Evolutionary conservation across 208 protist genomes (phyloP).

Genomic region (Wallacemonas sp.): DNA sequence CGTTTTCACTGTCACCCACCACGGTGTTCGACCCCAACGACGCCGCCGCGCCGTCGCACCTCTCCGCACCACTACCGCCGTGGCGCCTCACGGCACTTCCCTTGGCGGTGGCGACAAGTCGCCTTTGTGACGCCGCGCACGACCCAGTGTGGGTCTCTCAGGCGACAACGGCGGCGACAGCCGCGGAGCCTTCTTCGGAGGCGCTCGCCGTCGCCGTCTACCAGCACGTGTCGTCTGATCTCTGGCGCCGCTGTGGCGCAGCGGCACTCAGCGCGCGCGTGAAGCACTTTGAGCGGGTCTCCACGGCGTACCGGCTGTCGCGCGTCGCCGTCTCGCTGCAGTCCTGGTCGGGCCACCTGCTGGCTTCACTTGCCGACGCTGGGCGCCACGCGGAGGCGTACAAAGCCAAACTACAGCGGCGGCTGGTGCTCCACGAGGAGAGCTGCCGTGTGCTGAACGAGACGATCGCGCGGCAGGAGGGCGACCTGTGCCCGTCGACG

Average conservation of each 20-base stretch:
- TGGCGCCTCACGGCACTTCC: background rate
- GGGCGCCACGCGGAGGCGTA: slow-evolving; percentile 1
- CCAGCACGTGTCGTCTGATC: slow-evolving; percentile 36
- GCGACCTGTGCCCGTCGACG: slow-evolving; percentile 11
- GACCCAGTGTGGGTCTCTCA: background rate
- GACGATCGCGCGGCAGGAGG: slow-evolving; percentile 26
- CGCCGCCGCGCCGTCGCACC: background rate
- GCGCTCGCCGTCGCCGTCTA: slow-evolving; percentile 18
- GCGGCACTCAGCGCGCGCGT: slow-evolving; percentile 22
- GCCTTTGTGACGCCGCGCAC: background rate
- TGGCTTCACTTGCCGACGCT: slow-evolving; percentile 24
- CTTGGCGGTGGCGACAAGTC: background rate
- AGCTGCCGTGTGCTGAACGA: background rate
- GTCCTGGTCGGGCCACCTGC: slow-evolving; percentile 60
- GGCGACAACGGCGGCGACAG: background rate
- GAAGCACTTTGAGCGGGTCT: slow-evolving; percentile 44
- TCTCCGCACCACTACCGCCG: background rate
- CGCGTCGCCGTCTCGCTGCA: slow-evolving; percentile 42
- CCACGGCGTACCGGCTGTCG: slow-evolving; percentile 23
- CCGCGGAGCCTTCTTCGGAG: background rate
- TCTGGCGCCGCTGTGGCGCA: slow-evolving; percentile 55
- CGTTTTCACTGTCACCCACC: background rate
- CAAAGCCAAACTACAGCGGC: background rate
- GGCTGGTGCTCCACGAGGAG: slow-evolving; percentile 9
- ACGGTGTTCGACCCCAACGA: background rate